These are phyloP conservation scores for Thraustochytrium striatum DNA, from an alignment of 352 stramenopile species.

Conservation along the genomic window DNA sequence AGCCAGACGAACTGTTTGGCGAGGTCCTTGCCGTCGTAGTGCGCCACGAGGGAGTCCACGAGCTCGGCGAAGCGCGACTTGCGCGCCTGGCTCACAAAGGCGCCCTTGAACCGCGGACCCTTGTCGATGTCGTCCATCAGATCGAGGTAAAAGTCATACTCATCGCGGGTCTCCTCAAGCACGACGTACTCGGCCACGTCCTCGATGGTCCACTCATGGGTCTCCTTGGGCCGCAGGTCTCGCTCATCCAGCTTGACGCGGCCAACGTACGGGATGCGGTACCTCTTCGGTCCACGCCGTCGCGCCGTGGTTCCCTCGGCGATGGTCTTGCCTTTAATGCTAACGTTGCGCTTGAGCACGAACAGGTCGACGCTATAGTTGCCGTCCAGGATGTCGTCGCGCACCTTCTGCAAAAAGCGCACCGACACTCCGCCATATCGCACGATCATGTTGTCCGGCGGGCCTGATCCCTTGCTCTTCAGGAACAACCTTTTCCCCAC, in stretches of 20 bases:
- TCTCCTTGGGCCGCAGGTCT: background rate
- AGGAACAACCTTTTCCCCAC: no score
- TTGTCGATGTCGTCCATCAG: constrained; percentile 6
- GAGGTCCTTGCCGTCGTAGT: constrained; percentile 14
- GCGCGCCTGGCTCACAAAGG: constrained; percentile 42
- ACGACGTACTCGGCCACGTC: constrained; percentile 38
- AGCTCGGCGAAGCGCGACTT: background rate
- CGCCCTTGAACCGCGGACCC: background rate
- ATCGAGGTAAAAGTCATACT: background rate
- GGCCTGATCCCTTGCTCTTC: background rate
- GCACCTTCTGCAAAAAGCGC: background rate
- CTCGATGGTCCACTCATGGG: constrained; percentile 25
- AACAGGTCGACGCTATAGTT: background rate
- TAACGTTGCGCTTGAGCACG: background rate
- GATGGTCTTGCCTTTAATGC: background rate
- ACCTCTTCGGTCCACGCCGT: background rate
- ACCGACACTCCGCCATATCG: background rate
- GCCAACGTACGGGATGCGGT: background rate
- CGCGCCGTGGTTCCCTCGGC: background rate
- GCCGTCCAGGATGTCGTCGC: background rate
- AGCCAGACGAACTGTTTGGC: constrained; percentile 28
- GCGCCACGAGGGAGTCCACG: background rate
- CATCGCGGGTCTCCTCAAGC: background rate
- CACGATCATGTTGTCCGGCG: background rate
- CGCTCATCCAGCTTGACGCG: background rate